Evolutionary conservation across 257 asterid species (phyloP), one percentile per base, ranked within the genome.

Genomic region (Misopates orontium): DNA sequence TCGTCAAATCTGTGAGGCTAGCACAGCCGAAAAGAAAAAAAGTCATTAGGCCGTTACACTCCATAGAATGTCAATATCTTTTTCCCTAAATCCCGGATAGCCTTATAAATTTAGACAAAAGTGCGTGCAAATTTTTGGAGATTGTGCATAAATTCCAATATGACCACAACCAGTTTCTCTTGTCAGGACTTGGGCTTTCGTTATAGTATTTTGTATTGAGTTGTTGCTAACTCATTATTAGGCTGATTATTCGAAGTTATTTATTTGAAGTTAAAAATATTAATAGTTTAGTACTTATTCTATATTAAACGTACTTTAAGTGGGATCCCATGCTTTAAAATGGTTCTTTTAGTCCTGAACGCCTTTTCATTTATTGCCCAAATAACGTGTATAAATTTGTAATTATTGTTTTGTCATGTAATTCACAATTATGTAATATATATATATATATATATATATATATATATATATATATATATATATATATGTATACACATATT

Each of bases 11-110:
- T 28, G 36, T n/a, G n/a, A n/a, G n/a, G n/a, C n/a, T n/a, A n/a
- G n/a, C n/a, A n/a, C n/a, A n/a, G n/a, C n/a, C n/a, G n/a, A n/a
- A n/a, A n/a, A n/a, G n/a, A n/a, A n/a, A n/a, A 28, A 2, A 28
- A 28, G 36, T 28, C 36, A 28, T 28, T 20, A 23, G 54, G 72
- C 60, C 51, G 13, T 70, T 60, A 39, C 69, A 36, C 75, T 50
- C 75, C 78, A 71, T 77, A 70, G 80, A 71, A 71, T 73, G 77
- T 73, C 73, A 65, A 64, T 66, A 71, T 80, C 84, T 65, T 75
- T 52, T 45, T 60, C 86, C 86, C 78, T 80, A 79, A 90, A 85
- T 81, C 75, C 96, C 83, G 97, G 95, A 75, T 60, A 72, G 81
- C 93, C 89, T 75, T 77, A 68, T 72, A 78, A 66, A 66, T 62